Conservation (phyloP, 2,329 filamentous ascomycete species). For the Stagonosporopsis vannaccii region DNA sequence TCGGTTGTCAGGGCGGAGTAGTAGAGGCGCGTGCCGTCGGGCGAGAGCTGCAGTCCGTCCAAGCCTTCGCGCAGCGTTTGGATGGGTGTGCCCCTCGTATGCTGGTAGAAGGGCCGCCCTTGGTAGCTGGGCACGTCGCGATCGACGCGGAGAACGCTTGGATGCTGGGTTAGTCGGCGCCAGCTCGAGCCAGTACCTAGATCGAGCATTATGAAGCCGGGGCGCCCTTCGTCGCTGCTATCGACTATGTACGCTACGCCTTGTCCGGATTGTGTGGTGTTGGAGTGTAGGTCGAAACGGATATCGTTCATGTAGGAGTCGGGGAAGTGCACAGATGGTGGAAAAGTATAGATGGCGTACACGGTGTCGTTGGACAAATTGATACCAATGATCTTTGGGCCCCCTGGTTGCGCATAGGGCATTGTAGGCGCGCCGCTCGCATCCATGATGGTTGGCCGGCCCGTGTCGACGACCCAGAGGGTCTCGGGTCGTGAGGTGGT, state of each 20-base stretch:
- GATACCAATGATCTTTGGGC: slow-evolving; percentile 61
- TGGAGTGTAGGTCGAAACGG: slow-evolving; percentile 57
- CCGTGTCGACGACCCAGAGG: slow-evolving; percentile 62
- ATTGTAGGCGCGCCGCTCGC: slow-evolving; percentile 40
- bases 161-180: slow-evolving; percentile 55
- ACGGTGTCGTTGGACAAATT: slow-evolving; percentile 54
- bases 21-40: slow-evolving; percentile 56
- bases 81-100: slow-evolving; percentile 40
- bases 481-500: slow-evolving; percentile 41
- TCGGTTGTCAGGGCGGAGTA: slow-evolving; percentile 54
- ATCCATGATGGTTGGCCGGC: slow-evolving; percentile 48
- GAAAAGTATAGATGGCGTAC: slow-evolving; percentile 60
- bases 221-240: slow-evolving; percentile 54
- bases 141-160: slow-evolving; percentile 45
- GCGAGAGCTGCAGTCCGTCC: slow-evolving; percentile 59
- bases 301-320: slow-evolving; percentile 62
- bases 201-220: slow-evolving; percentile 59
- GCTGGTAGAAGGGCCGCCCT: slow-evolving; percentile 55
- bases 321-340: slow-evolving; percentile 52
- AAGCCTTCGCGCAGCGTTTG: slow-evolving; percentile 54
- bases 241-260: slow-evolving; percentile 62
- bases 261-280: slow-evolving; percentile 50
- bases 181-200: slow-evolving; percentile 57
- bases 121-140: slow-evolving; percentile 56
- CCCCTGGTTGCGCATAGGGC: slow-evolving; percentile 50